Conservation (phyloP, 306 rosid species). For the Glycine tomentella region DNA sequence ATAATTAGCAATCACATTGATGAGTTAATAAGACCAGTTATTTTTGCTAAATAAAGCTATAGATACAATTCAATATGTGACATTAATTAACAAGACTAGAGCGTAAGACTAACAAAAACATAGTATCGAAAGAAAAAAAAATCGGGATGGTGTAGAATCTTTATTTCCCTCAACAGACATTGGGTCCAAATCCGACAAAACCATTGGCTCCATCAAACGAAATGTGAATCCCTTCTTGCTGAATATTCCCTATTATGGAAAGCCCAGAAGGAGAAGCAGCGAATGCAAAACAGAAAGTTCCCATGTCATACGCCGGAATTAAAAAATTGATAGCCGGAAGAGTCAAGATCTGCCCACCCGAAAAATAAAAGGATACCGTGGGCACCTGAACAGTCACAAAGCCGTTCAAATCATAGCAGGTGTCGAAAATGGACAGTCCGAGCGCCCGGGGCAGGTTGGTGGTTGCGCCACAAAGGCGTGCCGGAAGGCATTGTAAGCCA, state of each 20-base stretch:
- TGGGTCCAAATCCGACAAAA: constrained; percentile 89
- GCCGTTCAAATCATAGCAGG: constrained; percentile 74
- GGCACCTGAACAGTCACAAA: constrained; percentile 88
- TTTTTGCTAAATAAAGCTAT: neutral
- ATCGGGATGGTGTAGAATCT: no score
- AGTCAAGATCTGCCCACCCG: constrained; percentile 79
- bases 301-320: constrained; percentile 72
- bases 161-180: constrained; percentile 78
- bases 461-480: constrained; percentile 70
- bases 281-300: constrained; percentile 88
- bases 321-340: constrained; percentile 80
- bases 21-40: no score
- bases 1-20: neutral
- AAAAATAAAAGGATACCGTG: constrained; percentile 80
- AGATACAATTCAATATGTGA: no score
- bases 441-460: constrained; percentile 70
- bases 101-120: no score
- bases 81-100: no score
- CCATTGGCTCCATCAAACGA: constrained; percentile 85
- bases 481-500: constrained; percentile 70
- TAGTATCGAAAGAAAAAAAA: no score
- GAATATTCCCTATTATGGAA: constrained; percentile 87
- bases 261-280: constrained; percentile 61
- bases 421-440: constrained; percentile 79
- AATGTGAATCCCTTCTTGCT: constrained; percentile 89